A percentile compares a stretch with the other conserved stretches of the same genome.
Conservation (phyloP, 2,329 filamentous ascomycete genomes). For the Aspergillus neotritici region DNA sequence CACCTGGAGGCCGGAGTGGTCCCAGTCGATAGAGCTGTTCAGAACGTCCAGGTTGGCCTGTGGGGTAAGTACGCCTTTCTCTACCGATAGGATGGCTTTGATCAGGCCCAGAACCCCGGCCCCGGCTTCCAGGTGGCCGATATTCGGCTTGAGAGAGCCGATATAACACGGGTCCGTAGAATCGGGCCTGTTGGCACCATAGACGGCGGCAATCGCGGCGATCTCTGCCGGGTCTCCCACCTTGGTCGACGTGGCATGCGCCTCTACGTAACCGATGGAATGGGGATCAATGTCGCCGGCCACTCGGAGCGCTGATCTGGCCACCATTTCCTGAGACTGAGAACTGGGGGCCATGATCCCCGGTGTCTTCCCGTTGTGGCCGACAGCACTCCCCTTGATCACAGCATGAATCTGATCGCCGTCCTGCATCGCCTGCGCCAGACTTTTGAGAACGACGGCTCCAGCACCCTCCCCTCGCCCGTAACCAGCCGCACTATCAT, state of each 20-base stretch:
- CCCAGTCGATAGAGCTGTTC: conserved; percentile 31
- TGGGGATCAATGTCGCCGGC: conserved; percentile 14
- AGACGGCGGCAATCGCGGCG: conserved; percentile 9
- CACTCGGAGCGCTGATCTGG: conserved; percentile 16
- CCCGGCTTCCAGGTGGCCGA: conserved; percentile 29
- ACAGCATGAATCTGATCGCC: conserved; percentile 28
- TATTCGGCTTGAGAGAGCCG: conserved; percentile 30
- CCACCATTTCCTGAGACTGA: conserved; percentile 25
- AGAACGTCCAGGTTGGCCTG: conserved; percentile 32
- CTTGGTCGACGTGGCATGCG: conserved; percentile 19
- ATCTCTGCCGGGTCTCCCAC: conserved; percentile 20
- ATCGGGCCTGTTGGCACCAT: conserved; percentile 10
- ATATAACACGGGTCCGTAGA: conserved; percentile 19
- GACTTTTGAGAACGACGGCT: conserved; percentile 25
- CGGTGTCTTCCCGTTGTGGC: conserved; percentile 30
- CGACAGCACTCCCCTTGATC: conserved; percentile 26
- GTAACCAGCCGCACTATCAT: conserved; percentile 27
- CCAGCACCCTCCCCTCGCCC: conserved; percentile 29
- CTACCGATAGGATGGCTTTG: conserved; percentile 22
- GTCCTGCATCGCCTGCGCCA: conserved; percentile 22
- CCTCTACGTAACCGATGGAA: conserved; percentile 17
- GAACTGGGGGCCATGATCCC: conserved; percentile 34
- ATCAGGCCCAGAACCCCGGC: conserved; percentile 23
- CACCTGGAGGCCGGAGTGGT: conserved; percentile 18
- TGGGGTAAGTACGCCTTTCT: conserved; percentile 21